Conservation (phyloP, 2,329 filamentous ascomycete genomes). For the Alternaria longipes region DNA sequence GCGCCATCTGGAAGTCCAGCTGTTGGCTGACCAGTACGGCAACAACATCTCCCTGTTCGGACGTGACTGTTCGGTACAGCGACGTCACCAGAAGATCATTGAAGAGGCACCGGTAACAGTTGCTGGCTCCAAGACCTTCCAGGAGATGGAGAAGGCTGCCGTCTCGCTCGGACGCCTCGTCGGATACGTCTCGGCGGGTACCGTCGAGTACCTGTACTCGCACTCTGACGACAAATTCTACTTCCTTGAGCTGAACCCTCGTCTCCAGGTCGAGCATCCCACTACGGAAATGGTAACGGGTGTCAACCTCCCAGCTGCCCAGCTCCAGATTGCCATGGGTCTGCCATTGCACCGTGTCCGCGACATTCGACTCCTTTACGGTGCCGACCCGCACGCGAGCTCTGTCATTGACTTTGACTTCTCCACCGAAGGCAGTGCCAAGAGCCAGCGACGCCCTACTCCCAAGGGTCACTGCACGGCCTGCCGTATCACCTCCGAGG, state of each 20-base stretch:
- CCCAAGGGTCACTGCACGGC: conserved; percentile 98
- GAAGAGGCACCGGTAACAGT: conserved; percentile 98
- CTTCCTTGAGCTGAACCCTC: conserved; percentile 97
- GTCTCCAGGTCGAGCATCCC: conserved; percentile 99
- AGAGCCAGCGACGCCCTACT: conserved; percentile 86
- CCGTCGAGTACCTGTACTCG: conserved; percentile 98
- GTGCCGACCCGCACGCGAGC: conserved; percentile 86
- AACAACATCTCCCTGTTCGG: conserved; percentile 99
- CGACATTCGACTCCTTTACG: conserved; percentile 95
- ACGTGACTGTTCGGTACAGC: conserved; percentile 97
- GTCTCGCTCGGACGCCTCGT: conserved; percentile 93
- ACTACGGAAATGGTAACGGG: conserved; percentile 99
- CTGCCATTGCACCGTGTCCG: conserved; percentile 92
- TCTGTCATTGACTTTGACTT: conserved; percentile 97
- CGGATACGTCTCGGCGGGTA: conserved; percentile 98
- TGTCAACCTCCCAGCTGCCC: conserved; percentile 94
- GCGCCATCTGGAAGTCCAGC: conserved; percentile 94
- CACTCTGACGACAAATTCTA: conserved; percentile 99
- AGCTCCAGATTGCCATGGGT: conserved; percentile 99
- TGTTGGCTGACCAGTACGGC: conserved; percentile 97
- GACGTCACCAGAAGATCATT: conserved; percentile 99
- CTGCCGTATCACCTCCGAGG: conserved; percentile 98
- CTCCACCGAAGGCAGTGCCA: conserved; percentile 80
- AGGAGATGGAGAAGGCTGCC: conserved; percentile 94
- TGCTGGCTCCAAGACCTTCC: conserved; percentile 87